Percentiles rank a stretch among this genome's conserved stretches.
These are phyloP conservation scores for Albatrellus ellisii DNA, from an alignment of 768 basidiomycete species.

Conservation along the genomic window DNA sequence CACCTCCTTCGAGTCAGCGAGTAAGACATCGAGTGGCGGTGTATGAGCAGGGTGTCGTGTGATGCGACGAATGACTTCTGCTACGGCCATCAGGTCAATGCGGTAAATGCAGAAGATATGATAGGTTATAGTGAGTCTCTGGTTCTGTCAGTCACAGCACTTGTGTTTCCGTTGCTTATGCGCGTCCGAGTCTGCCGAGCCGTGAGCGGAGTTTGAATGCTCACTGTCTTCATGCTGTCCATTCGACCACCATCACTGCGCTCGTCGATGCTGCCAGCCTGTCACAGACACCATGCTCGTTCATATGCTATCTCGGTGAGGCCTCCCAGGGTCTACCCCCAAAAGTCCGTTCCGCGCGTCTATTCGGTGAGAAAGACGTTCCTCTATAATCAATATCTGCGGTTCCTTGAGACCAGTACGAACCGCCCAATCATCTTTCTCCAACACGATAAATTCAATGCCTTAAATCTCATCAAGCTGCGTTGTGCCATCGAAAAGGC, in stretches of 20 bases:
- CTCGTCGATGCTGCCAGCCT: neutral
- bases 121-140: too few species aligned
- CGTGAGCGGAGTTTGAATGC: neutral
- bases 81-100: too few species aligned
- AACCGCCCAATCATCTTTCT: slow-evolving; percentile 64
- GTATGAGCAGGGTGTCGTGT: too few species aligned
- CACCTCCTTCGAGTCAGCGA: too few species aligned
- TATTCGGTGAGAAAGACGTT: slow-evolving; percentile 72
- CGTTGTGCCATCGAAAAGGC: slow-evolving; percentile 55
- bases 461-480: slow-evolving; percentile 51
- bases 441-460: slow-evolving; percentile 62
- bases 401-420: slow-evolving; percentile 46
- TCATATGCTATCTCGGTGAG: slow-evolving; percentile 33
- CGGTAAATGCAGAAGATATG: too few species aligned
- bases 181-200: too few species aligned
- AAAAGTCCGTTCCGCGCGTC: slow-evolving; percentile 46
- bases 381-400: slow-evolving; percentile 69
- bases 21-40: too few species aligned
- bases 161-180: too few species aligned
- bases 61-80: too few species aligned
- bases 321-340: slow-evolving; percentile 34
- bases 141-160: too few species aligned
- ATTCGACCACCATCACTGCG: neutral
- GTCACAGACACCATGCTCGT: slow-evolving; percentile 7
- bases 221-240: slow-evolving; percentile 3